Evolutionary conservation across 1,139 yeast genomes (phyloP), one percentile per base, ranked within the genome.

Genomic region (Candida sanyaensis): DNA sequence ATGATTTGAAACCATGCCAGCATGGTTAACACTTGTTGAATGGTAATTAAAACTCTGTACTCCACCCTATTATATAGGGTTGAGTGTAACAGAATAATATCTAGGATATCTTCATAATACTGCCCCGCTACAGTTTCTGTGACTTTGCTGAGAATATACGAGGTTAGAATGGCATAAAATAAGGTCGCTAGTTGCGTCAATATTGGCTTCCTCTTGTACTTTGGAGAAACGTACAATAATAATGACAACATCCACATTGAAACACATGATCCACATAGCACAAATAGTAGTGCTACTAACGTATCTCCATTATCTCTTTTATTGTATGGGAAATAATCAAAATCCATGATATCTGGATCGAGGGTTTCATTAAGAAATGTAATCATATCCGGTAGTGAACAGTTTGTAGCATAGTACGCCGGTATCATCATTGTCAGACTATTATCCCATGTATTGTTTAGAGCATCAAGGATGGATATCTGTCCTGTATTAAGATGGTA

Each of bases 241-340:
- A 80, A 55, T 42, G 80, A 62, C 34, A 82, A 65, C 81, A 81
- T 77, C 86, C 86, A 81, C 33, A 77, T 64, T 2, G 79, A 68
- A 3, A 77, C 74, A 55, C 78, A 74, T 27, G 71, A 60, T 3
- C 77, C 80, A 50, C 73, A 66, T 13, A 72, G 59, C 27, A 72
- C 69, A 60, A 72, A 74, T 33, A 75, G 53, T 12, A 74, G 58
- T n/a, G 78, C 78, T 26, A 75, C 73, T 49, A 72, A 71, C n/a
- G 74, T 62, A 53, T 73, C 77, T 10, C 79, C 80, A 50, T 67
- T 68, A 49, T 70, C 71, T 21, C 63, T 50, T 41, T 61, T 57
- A 49, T 62, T 63, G 48, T 64, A 67, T 6, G 70, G 55, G n/a
- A 48, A 46, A 13, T 41, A 37, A 11, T 44, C 46, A 17, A 33